Evolutionary conservation across 2,329 filamentous ascomycete species (phyloP), one percentile per base, ranked within the genome.

Genomic region (Calycina marina): DNA sequence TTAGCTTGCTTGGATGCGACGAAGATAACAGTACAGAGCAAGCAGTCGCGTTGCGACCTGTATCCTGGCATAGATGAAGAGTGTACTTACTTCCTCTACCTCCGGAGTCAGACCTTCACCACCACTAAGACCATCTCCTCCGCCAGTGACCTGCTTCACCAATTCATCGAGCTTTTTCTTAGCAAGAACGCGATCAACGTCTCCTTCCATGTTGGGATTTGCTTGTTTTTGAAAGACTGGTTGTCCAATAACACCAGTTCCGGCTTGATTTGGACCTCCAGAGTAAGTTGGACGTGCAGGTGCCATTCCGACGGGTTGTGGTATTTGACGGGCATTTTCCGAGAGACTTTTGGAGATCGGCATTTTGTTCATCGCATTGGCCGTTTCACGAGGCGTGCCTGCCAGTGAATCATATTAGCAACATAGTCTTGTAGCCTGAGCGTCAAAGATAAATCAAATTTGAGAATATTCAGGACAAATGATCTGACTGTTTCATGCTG

Each of bases 111-210:
- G 61, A 22, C 77, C 70, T 51, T 88, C 83, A 39, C 74, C 75
- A 42, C 82, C 78, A 29, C 72, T 68, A n/a, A 70, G 65, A 40
- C 82, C 77, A 1, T 72, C 69, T 15, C 73, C 76, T 6, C 78
- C 79, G 33, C 86, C 86, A 20, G 84, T 93, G 37, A 96, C 85
- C 57, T 96, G 88, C 31, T 86, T 74, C 6, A 96, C 86, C 22
- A 98, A 67, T 53, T 94, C 88, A 50, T 98, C 86, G 25, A 98
- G 67, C 60, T 93, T 96, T 61, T 93, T 92, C 70, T 94, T 94
- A 60, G 80, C 92, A n/a, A 98, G 64, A 1, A 98, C 80, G 26
- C 86, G 77, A 48, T 94, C 85, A 15, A 84, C 85, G 51, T 93
- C 86, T 17, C 83, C 82, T 53, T 96, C 88, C 37, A 94, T 75